These are phyloP conservation scores for Crinitomyces ghanaensis DNA, from an alignment of 805 yeast species.

Conservation along the genomic window DNA sequence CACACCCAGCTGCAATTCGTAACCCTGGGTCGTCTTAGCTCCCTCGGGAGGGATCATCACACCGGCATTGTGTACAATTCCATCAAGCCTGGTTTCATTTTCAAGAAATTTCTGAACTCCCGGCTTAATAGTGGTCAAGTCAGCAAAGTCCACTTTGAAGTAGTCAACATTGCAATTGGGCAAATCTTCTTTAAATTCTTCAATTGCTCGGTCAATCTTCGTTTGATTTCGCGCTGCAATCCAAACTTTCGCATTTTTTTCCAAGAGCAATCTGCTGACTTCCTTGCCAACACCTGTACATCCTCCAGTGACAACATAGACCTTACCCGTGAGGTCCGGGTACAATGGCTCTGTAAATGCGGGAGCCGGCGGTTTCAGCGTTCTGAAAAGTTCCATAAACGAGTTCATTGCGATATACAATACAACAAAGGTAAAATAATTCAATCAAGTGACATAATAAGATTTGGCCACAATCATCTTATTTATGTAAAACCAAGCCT, in stretches of 20 bases:
- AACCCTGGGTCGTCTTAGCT: conserved; percentile 32
- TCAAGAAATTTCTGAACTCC: conserved; percentile 26
- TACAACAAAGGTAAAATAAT: too few species aligned
- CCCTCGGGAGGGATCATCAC: conserved; percentile 31
- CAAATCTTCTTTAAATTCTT: conserved; percentile 20
- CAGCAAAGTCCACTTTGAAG: conserved; percentile 22
- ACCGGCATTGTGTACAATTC: conserved; percentile 36
- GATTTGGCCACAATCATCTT: too few species aligned
- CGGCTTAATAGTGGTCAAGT: conserved; percentile 32
- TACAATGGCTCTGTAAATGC: conserved; percentile 20
- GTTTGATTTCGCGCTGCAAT: conserved; percentile 27
- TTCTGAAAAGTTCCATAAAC: too few species aligned
- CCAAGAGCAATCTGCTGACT: conserved; percentile 23
- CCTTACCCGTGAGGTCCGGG: conserved; percentile 28
- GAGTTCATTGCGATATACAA: too few species aligned
- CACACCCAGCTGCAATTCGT: conserved; percentile 37
- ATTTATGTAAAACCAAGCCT: too few species aligned
- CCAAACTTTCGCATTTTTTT: conserved; percentile 29
- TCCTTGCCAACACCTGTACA: conserved; percentile 29
- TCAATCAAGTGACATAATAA: too few species aligned
- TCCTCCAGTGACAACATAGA: conserved; percentile 27
- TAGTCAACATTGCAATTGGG: conserved; percentile 14
- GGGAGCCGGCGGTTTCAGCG: conserved; percentile 10
- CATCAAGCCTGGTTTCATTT: conserved; percentile 24
- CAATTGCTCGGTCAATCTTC: conserved; percentile 25